These are phyloP conservation scores for Sphaceloma murrayae DNA, from an alignment of 2,329 filamentous ascomycete genomes.

Conservation along the genomic window DNA sequence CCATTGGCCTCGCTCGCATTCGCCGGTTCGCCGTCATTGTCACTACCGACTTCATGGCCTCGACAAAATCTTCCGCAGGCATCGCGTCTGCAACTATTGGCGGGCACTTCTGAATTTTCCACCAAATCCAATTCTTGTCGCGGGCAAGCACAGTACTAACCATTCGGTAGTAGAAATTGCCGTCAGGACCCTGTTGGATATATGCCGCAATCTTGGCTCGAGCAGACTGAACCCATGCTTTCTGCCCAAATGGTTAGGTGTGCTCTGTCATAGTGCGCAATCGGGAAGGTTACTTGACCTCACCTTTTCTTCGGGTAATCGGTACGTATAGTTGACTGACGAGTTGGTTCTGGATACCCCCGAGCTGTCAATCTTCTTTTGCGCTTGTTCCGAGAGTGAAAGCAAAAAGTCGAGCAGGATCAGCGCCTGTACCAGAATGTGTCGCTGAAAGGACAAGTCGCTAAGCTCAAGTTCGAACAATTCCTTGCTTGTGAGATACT, in stretches of 20 bases:
- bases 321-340: conserved; percentile 73
- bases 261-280: conserved; percentile 14
- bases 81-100: conserved; percentile 71
- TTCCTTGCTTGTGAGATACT: conserved; percentile 95
- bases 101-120: conserved; percentile 92
- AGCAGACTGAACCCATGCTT: conserved; percentile 75
- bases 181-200: conserved; percentile 68
- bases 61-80: conserved; percentile 56
- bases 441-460: conserved; percentile 85
- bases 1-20: conserved; percentile 57
- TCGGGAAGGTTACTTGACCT: conserved; percentile 31
- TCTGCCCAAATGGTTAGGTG: conserved; percentile 39
- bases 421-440: conserved; percentile 88
- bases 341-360: conserved; percentile 30
- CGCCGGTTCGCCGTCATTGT: conserved; percentile 62
- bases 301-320: conserved; percentile 57
- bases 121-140: conserved; percentile 98
- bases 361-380: conserved; percentile 63
- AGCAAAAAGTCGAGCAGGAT: conserved; percentile 92
- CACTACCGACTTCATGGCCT: conserved; percentile 56
- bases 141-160: conserved; percentile 90
- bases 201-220: conserved; percentile 73
- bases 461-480: conserved; percentile 95
- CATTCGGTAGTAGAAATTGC: conserved; percentile 90
- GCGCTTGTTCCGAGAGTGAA: conserved; percentile 74